These are phyloP conservation scores for Trametes cubensis DNA, from an alignment of 768 basidiomycete species.

Conservation along the genomic window DNA sequence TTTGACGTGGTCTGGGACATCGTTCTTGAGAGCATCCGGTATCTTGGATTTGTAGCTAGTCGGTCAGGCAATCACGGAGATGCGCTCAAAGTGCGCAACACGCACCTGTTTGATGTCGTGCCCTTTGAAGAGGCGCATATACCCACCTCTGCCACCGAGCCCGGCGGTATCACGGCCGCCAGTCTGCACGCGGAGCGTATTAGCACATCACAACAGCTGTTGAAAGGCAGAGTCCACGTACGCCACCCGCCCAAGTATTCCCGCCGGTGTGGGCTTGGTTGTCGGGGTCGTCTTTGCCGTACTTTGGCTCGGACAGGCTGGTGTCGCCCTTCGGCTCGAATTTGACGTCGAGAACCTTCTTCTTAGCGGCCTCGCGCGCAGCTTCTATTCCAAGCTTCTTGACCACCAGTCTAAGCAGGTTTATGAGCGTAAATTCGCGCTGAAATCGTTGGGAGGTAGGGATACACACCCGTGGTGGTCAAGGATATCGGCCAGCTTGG, in stretches of 20 bases:
- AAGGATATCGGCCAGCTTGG: constrained; percentile 59
- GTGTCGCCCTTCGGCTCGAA: constrained; percentile 58
- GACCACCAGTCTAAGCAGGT: constrained; percentile 47
- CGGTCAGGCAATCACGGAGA: neutral
- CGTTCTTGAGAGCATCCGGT: constrained; percentile 54
- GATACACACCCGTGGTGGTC: constrained; percentile 58
- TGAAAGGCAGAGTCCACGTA: constrained; percentile 31
- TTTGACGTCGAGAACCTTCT: constrained; percentile 52
- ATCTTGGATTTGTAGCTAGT: constrained; percentile 35
- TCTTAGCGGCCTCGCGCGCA: constrained; percentile 54
- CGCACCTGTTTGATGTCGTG: constrained; percentile 64
- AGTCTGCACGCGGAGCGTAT: constrained; percentile 40
- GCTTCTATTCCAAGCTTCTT: constrained; percentile 59
- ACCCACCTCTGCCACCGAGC: constrained; percentile 66
- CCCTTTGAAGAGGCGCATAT: constrained; percentile 64
- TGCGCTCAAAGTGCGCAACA: too few relatives aligned
- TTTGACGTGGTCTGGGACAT: constrained; percentile 61
- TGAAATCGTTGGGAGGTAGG: neutral
- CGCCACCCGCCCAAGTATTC: constrained; percentile 68
- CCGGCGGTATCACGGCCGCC: constrained; percentile 71
- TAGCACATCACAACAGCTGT: neutral
- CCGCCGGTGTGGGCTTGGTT: constrained; percentile 61
- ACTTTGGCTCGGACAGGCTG: constrained; percentile 56
- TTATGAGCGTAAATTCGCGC: neutral
- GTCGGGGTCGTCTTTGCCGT: constrained; percentile 59